Evolutionary conservation across 352 stramenopile species (phyloP).

Genomic region (Pseudoperonospora humuli): DNA sequence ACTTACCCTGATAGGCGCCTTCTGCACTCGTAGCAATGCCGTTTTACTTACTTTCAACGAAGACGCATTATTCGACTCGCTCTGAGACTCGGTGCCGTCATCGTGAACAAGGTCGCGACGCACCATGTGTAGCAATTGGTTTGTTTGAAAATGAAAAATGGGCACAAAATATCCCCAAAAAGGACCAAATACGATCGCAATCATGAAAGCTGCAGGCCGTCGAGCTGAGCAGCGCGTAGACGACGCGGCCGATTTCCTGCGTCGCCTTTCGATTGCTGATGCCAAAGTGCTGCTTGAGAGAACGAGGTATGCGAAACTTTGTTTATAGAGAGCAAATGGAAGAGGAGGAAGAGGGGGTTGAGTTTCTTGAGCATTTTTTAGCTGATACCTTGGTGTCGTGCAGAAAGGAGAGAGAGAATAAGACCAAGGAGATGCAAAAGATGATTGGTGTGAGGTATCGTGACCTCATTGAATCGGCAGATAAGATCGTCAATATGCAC

Average conservation of each 20-base stretch:
- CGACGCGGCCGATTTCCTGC: slow-evolving; percentile 53
- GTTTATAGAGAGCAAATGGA: not conserved
- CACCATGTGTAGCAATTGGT: slow-evolving; percentile 1
- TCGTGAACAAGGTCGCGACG: not conserved
- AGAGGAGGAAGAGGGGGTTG: not conserved
- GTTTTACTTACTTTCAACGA: slow-evolving; percentile 13
- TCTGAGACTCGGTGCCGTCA: slow-evolving; percentile 9
- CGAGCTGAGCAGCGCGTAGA: slow-evolving; percentile 13
- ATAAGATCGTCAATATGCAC: slow-evolving; percentile 91
- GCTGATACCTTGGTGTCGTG: not conserved
- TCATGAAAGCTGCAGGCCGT: too few species aligned
- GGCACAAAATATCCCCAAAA: not conserved
- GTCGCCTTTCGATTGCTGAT: slow-evolving; percentile 71
- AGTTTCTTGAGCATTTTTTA: not conserved
- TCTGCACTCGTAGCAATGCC: slow-evolving; percentile 22
- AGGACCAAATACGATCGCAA: too few species aligned
- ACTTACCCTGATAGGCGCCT: slow-evolving; percentile 17
- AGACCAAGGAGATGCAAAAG: slow-evolving; percentile 88
- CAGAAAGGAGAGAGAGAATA: slow-evolving; percentile 80
- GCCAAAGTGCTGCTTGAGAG: slow-evolving; percentile 75
- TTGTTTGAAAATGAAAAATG: not conserved
- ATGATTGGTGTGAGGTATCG: slow-evolving; percentile 91
- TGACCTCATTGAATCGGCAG: slow-evolving; percentile 89
- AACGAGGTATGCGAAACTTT: slow-evolving; percentile 38
- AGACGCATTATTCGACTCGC: slow-evolving; percentile 15